These are phyloP conservation scores for Yamadazyma endophytica DNA, from an alignment of 805 yeast genomes.

Conservation along the genomic window DNA sequence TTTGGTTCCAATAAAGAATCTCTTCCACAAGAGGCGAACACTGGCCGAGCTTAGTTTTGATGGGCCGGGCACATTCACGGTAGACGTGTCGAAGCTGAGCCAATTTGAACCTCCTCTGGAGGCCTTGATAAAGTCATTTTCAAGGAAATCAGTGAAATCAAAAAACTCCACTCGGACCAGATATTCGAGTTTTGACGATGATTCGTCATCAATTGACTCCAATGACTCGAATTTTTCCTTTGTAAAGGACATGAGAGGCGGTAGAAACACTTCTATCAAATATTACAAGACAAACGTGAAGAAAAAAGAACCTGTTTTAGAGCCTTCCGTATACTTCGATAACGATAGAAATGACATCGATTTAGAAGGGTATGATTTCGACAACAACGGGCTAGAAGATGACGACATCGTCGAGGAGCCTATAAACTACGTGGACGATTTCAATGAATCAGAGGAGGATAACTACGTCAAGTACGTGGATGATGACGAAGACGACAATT, in stretches of 20 bases:
- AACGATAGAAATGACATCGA: conserved; percentile 29
- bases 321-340: conserved; percentile 14
- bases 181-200: conserved; percentile 7
- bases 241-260: conserved; percentile 35
- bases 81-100: neutral
- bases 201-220: conserved; percentile 16
- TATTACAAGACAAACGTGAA: conserved; percentile 31
- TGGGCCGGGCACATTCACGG: neutral
- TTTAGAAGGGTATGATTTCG: conserved; percentile 36
- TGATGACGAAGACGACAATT: conserved; percentile 1
- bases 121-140: conserved; percentile 1
- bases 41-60: neutral
- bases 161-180: conserved; percentile 2
- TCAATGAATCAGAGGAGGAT: conserved; percentile 1
- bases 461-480: neutral
- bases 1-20: conserved; percentile 31
- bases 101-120: conserved; percentile 1
- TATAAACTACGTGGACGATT: conserved; percentile 17
- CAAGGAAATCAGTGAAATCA: conserved; percentile 4
- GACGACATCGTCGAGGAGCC: conserved; percentile 15
- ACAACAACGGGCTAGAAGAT: conserved; percentile 38
- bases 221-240: conserved; percentile 36
- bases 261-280: conserved; percentile 41
- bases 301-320: conserved; percentile 4
- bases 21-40: conserved; percentile 16